phyloP scores from a whole-genome alignment of 306 rosid species.

The Begonia peltatifolia region DNA sequence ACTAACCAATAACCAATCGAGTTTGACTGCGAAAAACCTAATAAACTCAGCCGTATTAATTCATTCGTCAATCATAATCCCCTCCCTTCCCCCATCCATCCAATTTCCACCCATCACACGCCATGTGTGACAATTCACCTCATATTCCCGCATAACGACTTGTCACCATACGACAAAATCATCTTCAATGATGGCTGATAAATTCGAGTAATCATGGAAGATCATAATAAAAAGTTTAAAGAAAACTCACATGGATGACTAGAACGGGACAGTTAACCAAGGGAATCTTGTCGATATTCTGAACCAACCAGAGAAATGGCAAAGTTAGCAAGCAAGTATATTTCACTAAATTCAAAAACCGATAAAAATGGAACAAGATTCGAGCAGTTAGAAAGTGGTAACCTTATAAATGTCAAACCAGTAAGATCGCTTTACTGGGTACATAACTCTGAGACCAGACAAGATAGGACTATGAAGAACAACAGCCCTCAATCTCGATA shows the following conservation, averaged over 20 bases:
- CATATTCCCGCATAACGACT: too few species aligned
- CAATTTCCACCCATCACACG: too few species aligned
- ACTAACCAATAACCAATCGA: too few species aligned
- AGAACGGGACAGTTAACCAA: conserved; percentile 71
- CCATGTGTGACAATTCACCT: too few species aligned
- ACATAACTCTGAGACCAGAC: conserved; percentile 97
- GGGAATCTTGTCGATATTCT: conserved; percentile 89
- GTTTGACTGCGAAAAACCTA: too few species aligned
- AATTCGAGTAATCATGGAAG: not conserved
- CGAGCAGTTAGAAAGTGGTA: conserved; percentile 6
- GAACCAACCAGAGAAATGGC: conserved; percentile 22
- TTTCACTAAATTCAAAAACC: conserved; percentile 2
- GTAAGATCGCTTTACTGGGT: conserved; percentile 82
- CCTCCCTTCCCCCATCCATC: too few species aligned
- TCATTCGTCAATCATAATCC: too few species aligned
- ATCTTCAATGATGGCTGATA: not conserved
- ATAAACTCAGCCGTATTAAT: too few species aligned
- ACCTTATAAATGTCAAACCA: conserved; percentile 99
- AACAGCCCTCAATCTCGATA: conserved; percentile 71
- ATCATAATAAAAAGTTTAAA: conserved; percentile 5
- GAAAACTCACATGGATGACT: conserved; percentile 82
- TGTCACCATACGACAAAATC: too few species aligned
- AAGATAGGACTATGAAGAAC: conserved; percentile 93
- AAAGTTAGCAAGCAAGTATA: conserved; percentile 7
- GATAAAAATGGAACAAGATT: conserved; percentile 1